A percentile compares a stretch with the other conserved stretches of the same genome.
These are phyloP conservation scores for Marasmius tenuissimus DNA, from an alignment of 1,284 basidiomycete species.

Conservation along the genomic window DNA sequence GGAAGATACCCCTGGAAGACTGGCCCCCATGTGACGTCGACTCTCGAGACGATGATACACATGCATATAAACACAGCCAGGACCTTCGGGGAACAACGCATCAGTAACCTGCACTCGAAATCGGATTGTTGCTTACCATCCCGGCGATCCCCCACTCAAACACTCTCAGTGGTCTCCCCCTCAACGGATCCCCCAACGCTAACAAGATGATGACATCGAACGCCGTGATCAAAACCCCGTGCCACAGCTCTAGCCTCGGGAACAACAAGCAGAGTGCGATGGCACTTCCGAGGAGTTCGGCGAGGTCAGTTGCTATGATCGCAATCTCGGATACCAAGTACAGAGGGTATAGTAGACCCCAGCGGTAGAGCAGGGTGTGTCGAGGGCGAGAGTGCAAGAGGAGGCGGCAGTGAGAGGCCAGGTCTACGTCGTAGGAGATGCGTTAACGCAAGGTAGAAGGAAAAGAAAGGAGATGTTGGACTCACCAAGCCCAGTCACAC, in stretches of 20 bases:
- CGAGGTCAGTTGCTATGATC: conserved; percentile 74
- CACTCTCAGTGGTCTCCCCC: conserved; percentile 41
- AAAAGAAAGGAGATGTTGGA: not conserved
- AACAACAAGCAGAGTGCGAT: conserved; percentile 68
- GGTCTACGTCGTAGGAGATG: conserved; percentile 27
- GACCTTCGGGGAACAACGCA: too few species aligned
- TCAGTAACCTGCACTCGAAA: too few species aligned
- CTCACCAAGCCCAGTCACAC: conserved; percentile 49
- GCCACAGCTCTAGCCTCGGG: conserved; percentile 72
- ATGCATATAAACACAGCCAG: conserved; percentile 57
- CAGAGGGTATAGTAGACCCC: conserved; percentile 54
- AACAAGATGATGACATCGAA: conserved; percentile 70
- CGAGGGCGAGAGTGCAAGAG: conserved; percentile 48
- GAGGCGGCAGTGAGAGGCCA: conserved; percentile 55
- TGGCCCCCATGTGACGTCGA: conserved; percentile 11
- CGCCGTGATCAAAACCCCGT: conserved; percentile 76
- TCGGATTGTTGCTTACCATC: too few species aligned
- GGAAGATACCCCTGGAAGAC: conserved; percentile 15
- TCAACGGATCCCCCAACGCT: conserved; percentile 40
- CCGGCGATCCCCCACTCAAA: conserved; percentile 69
- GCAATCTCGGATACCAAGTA: conserved; percentile 70
- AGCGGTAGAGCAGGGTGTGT: conserved; percentile 47
- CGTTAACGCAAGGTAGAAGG: not conserved
- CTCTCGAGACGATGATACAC: conserved; percentile 14
- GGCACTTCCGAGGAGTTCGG: conserved; percentile 66